Evolutionary conservation across 2,329 filamentous ascomycete species (phyloP).

Genomic region (Alternaria novae-zelandiae): DNA sequence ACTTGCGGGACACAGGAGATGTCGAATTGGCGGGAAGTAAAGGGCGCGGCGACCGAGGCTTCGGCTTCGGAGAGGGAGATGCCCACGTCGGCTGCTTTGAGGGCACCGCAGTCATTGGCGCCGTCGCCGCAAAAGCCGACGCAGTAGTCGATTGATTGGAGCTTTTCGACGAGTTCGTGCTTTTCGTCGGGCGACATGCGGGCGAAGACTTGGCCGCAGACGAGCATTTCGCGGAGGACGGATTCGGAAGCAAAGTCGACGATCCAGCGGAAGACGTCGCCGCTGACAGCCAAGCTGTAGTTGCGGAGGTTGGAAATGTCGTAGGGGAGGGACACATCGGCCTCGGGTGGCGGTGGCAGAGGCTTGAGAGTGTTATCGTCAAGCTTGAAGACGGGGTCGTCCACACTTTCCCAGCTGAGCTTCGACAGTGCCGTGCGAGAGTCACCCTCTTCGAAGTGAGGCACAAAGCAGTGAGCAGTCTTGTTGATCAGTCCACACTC

Average conservation of each 20-base stretch:
- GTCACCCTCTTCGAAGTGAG: slow-evolving; percentile 83
- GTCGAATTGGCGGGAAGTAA: slow-evolving; percentile 93
- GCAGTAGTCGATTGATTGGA: slow-evolving; percentile 95
- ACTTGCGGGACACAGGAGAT: slow-evolving; percentile 94
- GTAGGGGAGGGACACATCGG: slow-evolving; percentile 83
- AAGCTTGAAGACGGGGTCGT: slow-evolving; percentile 78
- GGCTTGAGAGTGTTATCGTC: slow-evolving; percentile 83
- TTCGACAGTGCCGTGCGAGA: slow-evolving; percentile 74
- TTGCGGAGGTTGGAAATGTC: slow-evolving; percentile 81
- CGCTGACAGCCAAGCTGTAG: slow-evolving; percentile 87
- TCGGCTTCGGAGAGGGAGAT: slow-evolving; percentile 97
- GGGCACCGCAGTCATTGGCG: slow-evolving; percentile 93
- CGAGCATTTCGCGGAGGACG: slow-evolving; percentile 84
- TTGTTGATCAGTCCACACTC: slow-evolving; percentile 85
- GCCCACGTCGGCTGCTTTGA: slow-evolving; percentile 96
- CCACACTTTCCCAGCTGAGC: slow-evolving; percentile 92
- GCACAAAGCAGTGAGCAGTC: slow-evolving; percentile 88
- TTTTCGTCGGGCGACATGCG: slow-evolving; percentile 99
- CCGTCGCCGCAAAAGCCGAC: slow-evolving; percentile 97
- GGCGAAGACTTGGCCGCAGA: slow-evolving; percentile 90
- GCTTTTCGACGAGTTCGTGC: slow-evolving; percentile 94
- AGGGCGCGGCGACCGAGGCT: slow-evolving; percentile 96
- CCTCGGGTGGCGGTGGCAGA: slow-evolving; percentile 70
- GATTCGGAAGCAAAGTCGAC: slow-evolving; percentile 87
- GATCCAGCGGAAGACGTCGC: slow-evolving; percentile 96